These are phyloP conservation scores for Arabidopsis thaliana DNA, from an alignment of 345 rosid genomes.

Conservation along the genomic window DNA sequence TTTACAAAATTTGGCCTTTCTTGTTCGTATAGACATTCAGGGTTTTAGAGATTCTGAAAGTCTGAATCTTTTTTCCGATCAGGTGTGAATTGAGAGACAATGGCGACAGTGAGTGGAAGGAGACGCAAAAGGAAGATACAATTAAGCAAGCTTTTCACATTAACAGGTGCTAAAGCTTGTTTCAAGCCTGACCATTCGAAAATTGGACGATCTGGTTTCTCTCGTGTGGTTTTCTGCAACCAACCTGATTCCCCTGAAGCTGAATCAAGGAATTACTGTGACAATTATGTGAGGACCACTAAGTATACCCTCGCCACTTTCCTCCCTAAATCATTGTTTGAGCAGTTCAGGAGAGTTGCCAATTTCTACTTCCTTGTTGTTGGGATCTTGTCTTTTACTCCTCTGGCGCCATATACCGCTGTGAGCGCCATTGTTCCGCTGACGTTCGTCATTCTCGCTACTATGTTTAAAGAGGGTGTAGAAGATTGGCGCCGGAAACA, in stretches of 20 bases:
- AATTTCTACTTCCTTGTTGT: conserved; percentile 79
- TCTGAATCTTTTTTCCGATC: background rate
- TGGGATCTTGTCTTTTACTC: conserved; percentile 77
- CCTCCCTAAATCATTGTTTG: conserved; percentile 91
- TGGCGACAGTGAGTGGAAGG: conserved; percentile 48
- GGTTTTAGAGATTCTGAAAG: conserved; percentile 21
- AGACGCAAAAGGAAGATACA: conserved; percentile 66
- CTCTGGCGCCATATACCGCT: conserved; percentile 74
- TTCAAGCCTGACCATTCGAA: conserved; percentile 71
- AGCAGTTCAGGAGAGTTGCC: conserved; percentile 95
- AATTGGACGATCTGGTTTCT: conserved; percentile 81
- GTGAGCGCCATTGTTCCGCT: conserved; percentile 76
- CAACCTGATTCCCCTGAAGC: conserved; percentile 71
- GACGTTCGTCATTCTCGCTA: conserved; percentile 68
- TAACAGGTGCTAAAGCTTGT: conserved; percentile 58
- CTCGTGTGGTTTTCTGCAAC: conserved; percentile 81
- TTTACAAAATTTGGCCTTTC: conserved; percentile 8
- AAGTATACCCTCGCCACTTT: conserved; percentile 77
- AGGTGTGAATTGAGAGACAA: conserved; percentile 17
- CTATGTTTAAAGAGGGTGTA: conserved; percentile 86
- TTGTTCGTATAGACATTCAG: background rate
- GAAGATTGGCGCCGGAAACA: conserved; percentile 88
- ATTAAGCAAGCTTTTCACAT: conserved; percentile 79
- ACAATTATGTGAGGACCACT: conserved; percentile 74
- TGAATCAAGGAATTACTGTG: conserved; percentile 52